Evolutionary conservation across 2,329 filamentous ascomycete genomes (phyloP).

Genomic region (Fusarium dimerum): DNA sequence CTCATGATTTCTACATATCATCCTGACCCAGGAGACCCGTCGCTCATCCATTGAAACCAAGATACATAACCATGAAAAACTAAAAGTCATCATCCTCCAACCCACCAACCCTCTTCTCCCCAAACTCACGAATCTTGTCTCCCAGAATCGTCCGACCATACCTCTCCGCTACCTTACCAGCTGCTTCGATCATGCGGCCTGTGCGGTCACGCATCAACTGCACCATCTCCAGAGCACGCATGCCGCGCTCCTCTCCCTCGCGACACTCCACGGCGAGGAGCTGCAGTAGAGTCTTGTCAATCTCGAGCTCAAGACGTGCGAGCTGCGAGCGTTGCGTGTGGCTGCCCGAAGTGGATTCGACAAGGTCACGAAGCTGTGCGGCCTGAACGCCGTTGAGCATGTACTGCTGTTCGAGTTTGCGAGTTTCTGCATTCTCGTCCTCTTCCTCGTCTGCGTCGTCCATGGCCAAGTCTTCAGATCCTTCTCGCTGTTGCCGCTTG

Average conservation of each 20-base stretch:
- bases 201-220: conserved; percentile 79
- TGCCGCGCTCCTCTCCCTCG: conserved; percentile 88
- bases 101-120: conserved; percentile 67
- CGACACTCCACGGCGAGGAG: conserved; percentile 87
- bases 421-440: conserved; percentile 49
- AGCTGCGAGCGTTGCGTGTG: conserved; percentile 67
- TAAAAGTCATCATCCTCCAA: conserved; percentile 56
- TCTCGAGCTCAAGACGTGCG: conserved; percentile 73
- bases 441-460: conserved; percentile 37
- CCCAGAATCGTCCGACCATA: conserved; percentile 79
- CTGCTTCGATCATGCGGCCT: conserved; percentile 89
- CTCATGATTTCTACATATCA: not conserved
- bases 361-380: conserved; percentile 73
- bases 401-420: conserved; percentile 76
- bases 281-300: conserved; percentile 89
- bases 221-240: conserved; percentile 93
- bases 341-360: conserved; percentile 62
- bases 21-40: not conserved
- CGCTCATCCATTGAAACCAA: not conserved
- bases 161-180: conserved; percentile 82
- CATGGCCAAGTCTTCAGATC: conserved; percentile 35
- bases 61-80: not conserved
- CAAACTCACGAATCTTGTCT: conserved; percentile 87
- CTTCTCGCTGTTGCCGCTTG: conserved; percentile 33
- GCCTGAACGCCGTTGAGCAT: conserved; percentile 73